Conservation (phyloP, 2,329 filamentous ascomycete genomes). For the Clarireedia sp. region DNA sequence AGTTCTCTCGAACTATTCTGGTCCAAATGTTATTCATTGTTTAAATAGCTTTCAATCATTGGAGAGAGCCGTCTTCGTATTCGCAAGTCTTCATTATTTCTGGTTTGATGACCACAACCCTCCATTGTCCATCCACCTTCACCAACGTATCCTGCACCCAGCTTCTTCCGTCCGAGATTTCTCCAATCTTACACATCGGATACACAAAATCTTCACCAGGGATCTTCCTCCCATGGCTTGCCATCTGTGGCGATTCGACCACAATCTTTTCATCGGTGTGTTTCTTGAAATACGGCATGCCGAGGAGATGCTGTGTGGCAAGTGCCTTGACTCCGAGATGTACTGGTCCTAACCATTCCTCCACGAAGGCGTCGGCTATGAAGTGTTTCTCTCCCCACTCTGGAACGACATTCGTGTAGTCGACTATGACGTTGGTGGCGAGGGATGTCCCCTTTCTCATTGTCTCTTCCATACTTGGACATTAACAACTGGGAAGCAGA, state of each 20-base stretch:
- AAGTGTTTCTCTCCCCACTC: constrained; percentile 13
- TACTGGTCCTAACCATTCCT: constrained; percentile 13
- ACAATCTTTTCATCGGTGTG: constrained; percentile 19
- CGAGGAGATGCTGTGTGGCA: constrained; percentile 23
- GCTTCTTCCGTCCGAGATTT: constrained; percentile 17
- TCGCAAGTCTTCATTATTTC: too few species aligned
- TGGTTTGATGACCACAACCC: constrained; percentile 13
- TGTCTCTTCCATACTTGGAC: background rate
- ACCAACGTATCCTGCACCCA: constrained; percentile 18
- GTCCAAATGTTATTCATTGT: too few species aligned
- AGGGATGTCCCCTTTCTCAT: constrained; percentile 2
- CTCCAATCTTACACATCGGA: constrained; percentile 17
- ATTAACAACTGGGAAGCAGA: background rate
- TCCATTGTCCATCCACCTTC: constrained; percentile 15
- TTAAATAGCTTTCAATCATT: too few species aligned
- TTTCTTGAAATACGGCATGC: constrained; percentile 21
- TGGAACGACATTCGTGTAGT: constrained; percentile 15
- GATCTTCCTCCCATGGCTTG: constrained; percentile 18
- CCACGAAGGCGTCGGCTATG: constrained; percentile 14
- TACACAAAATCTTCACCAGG: constrained; percentile 15
- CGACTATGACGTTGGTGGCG: constrained; percentile 16
- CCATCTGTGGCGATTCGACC: constrained; percentile 25
- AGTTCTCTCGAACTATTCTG: too few species aligned
- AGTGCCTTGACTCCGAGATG: constrained; percentile 16
- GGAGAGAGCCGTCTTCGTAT: too few species aligned